A percentile compares a stretch with the other conserved stretches of the same genome.
phyloP scores from a whole-genome alignment of 73 alveolate genomes.

The Strombidium stylifer region DNA sequence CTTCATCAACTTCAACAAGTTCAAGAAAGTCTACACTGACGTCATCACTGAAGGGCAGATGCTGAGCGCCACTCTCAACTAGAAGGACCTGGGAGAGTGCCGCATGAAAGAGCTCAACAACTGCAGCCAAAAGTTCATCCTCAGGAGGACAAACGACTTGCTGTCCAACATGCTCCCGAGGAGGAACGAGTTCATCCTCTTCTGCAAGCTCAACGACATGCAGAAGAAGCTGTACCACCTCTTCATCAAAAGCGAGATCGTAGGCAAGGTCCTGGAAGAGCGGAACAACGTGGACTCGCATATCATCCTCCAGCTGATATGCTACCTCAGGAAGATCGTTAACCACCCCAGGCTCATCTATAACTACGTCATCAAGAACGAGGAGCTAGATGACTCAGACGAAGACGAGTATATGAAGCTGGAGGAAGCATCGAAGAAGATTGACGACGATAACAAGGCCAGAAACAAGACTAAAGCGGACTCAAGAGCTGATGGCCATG shows the following conservation, averaged over 20 bases:
- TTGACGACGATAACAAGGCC: too few relatives aligned
- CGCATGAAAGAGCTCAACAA: not conserved
- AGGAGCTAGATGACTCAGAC: too few relatives aligned
- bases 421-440: too few relatives aligned
- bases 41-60: not conserved
- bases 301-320: too few relatives aligned
- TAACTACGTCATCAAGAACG: too few relatives aligned
- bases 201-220: not conserved
- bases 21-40: too few relatives aligned
- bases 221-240: not conserved
- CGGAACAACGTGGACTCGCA: too few relatives aligned
- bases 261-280: too few relatives aligned
- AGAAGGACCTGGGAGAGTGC: not conserved
- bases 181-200: not conserved
- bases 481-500: too few relatives aligned
- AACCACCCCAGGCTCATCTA: slow-evolving; percentile 57
- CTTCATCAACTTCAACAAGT: not conserved
- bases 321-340: slow-evolving; percentile 49
- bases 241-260: too few relatives aligned
- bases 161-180: not conserved
- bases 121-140: not conserved
- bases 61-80: not conserved
- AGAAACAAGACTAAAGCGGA: too few relatives aligned
- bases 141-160: not conserved
- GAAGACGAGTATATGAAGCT: too few relatives aligned